phyloP scores from a whole-genome alignment of 2,329 filamentous ascomycete genomes.

The Ophiostoma sp. region DNA sequence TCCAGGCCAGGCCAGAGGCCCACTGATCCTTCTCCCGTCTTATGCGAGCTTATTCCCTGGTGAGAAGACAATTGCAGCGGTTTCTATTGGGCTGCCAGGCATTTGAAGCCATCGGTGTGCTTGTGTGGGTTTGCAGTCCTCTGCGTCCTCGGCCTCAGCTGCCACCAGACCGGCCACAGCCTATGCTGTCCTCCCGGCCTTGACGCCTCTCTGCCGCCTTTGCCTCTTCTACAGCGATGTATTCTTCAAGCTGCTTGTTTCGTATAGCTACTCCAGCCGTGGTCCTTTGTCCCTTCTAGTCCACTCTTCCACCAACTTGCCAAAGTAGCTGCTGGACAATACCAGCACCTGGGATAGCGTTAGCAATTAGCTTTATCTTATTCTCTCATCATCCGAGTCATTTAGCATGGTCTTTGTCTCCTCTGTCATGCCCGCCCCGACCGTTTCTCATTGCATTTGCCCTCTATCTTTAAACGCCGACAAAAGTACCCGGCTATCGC shows the following conservation, averaged over 20 bases:
- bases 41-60: conserved; percentile 13
- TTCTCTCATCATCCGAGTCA: not conserved
- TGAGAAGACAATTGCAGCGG: not conserved
- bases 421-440: not conserved
- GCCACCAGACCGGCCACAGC: conserved; percentile 4
- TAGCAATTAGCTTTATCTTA: not conserved
- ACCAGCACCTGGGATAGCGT: not conserved
- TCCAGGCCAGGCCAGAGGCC: not conserved
- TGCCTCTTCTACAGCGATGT: too few relatives aligned
- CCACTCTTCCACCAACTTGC: not conserved
- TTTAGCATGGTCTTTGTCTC: not conserved
- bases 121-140: not conserved
- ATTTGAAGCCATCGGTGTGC: not conserved
- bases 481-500: not conserved
- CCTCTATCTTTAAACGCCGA: not conserved
- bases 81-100: not conserved
- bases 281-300: not conserved
- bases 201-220: not conserved
- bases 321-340: not conserved
- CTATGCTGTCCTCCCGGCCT: conserved; percentile 2
- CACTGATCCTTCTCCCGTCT: not conserved
- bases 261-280: not conserved
- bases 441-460: not conserved
- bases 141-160: conserved; percentile 5
- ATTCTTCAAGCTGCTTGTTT: too few relatives aligned